phyloP scores from a whole-genome alignment of 2,329 filamentous ascomycete genomes.

The Mariannaea sp. region DNA sequence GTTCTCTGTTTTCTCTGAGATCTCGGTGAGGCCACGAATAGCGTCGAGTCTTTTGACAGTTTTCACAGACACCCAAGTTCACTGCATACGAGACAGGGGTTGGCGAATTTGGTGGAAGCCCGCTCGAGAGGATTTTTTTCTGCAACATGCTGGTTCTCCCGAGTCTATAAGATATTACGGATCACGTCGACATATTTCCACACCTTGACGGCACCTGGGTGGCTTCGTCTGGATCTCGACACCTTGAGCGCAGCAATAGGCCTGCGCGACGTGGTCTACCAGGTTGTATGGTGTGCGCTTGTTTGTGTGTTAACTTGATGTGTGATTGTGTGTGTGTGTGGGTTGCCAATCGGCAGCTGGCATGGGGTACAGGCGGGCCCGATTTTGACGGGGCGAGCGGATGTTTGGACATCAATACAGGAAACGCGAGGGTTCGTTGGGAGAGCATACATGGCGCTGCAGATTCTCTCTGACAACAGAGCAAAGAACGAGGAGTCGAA shows the following conservation, averaged over 20 bases:
- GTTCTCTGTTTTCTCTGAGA: constrained; percentile 19
- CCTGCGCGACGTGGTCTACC: constrained; percentile 34
- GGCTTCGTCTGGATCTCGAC: constrained; percentile 21
- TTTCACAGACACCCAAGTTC: constrained; percentile 17
- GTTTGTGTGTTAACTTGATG: too few species aligned
- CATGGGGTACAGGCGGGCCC: constrained; percentile 34
- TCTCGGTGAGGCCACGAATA: constrained; percentile 33
- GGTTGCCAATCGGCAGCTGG: constrained; percentile 38
- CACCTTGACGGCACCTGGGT: constrained; percentile 22
- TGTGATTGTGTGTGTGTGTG: constrained; percentile 28
- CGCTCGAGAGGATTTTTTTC: constrained; percentile 11
- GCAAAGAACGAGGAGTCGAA: constrained; percentile 22
- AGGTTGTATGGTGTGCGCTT: too few species aligned
- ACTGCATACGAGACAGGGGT: constrained; percentile 17
- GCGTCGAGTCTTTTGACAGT: constrained; percentile 16
- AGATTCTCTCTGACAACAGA: constrained; percentile 29
- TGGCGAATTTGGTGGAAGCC: constrained; percentile 27
- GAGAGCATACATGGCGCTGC: constrained; percentile 31
- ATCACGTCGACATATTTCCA: constrained; percentile 21
- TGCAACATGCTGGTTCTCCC: constrained; percentile 21
- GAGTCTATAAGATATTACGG: constrained; percentile 13
- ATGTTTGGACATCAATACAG: constrained; percentile 42
- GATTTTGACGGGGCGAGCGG: constrained; percentile 35
- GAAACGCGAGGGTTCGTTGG: constrained; percentile 36
- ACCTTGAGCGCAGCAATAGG: constrained; percentile 25